Evolutionary conservation across 148 eudicot genomes (phyloP), one percentile per base, ranked within the genome.

Genomic region (Limonium bicolor): DNA sequence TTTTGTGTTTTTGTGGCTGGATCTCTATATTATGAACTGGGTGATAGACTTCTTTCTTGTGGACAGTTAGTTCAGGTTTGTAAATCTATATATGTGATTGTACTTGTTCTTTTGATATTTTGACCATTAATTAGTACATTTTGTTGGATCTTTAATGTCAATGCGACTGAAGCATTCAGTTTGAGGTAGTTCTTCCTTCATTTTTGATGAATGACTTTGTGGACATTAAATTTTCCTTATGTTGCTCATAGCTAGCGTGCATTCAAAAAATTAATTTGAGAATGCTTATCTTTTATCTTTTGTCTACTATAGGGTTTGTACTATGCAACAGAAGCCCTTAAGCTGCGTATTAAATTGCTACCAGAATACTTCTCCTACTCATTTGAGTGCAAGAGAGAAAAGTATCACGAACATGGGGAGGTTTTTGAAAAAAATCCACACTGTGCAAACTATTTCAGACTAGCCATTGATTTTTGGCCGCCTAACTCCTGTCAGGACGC

Each of bases 291-390:
- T n/a, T n/a, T n/a, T n/a, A n/a, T 20, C 27, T 20, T 20, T 20
- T 42, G n/a, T 13, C 27, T 28, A 31, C 0, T 50, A 4, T 60
- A 86, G 99, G 95, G 95, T 48, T 72, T 90, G 56, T 38, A 61
- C 36, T 78, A 58, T 69, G 93, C 95, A 55, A 80, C 75, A 71
- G 93, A 90, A 71, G 86, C 95, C 45, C 77, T 70, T 48, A 56
- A 63, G 36, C 58, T 77, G 46, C 82, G 87, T 5, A 60, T 71
- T 36, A 75, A 68, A 67, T 73, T 84, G 43, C 51, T 90, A 40
- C 77, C 62, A 59, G 75, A 84, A 54, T 66, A 70, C 40, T 84
- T 90, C 62, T 56, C 48, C 50, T 84, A 57, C 64, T 51, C 70
- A 25, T 24, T 68, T 24, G 69, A 71, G 67, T 58, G 59, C 30